Evolutionary conservation across 2,329 filamentous ascomycete genomes (phyloP), one percentile per base, ranked within the genome.

Genomic region (Claviceps digitariae): DNA sequence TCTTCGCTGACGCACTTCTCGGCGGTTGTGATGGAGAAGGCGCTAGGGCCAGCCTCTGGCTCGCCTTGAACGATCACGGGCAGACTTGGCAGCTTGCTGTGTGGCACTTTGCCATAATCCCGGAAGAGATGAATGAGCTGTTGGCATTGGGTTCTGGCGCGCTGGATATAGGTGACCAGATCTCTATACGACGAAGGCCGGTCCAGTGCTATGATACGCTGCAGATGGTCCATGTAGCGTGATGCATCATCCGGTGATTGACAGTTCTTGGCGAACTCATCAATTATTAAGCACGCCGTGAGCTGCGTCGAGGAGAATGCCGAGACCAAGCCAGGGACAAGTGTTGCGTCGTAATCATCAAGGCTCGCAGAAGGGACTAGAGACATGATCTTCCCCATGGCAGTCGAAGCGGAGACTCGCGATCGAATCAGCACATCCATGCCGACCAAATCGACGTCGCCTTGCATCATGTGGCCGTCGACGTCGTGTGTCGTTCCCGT

Each of bases 391-490:
- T 88, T 78, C 36, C 91, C 93, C 68, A 98, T 82, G 2, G 93
- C 93, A 63, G 80, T 83, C 21, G 91, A 87, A 13, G 90, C 88
- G 55, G 82, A 86, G n/a, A 94, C 84, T 59, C 91, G 87, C 8
- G 90, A 95, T 56, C 91, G 83, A 50, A 97, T 82, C 67, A 98
- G 81, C 7, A 84, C 84, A 56, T 98, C 93, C 62, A 86, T 80
- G 34, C 93, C 90, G 27, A 98, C 90, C 44, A 98, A 76, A 64
- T 98, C 94, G 48, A 97, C 84, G 62, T 98, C 94, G 51, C 94
- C 93, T 65, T 91, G 87, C 74, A 98, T 90, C 85, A 98, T 96
- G 60, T 95, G 90, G 10, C 90, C 93, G 66, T 98, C 93, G 20
- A 98, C 89, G 66, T 98, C 95, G 68, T 98, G 93, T 1, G 86